Evolutionary conservation across 2,329 filamentous ascomycete species (phyloP).

Genomic region (Dothidotthia symphoricarpi): DNA sequence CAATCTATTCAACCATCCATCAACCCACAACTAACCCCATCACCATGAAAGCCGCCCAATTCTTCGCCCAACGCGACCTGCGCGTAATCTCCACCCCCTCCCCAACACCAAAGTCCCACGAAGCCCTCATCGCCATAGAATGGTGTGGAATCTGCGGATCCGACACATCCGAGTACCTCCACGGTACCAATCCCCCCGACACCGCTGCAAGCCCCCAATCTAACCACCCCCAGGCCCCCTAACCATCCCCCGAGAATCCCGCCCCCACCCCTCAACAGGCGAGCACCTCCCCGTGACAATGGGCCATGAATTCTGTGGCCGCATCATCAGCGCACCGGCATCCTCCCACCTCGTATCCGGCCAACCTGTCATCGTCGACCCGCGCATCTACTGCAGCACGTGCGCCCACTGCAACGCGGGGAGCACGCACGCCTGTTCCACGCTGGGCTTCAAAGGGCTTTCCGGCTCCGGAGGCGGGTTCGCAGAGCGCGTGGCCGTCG

Average conservation of each 20-base stretch:
- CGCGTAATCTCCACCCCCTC: constrained; percentile 25
- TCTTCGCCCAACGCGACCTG: constrained; percentile 26
- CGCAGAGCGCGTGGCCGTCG: constrained; percentile 23
- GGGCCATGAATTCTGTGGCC: constrained; percentile 36
- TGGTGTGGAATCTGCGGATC: constrained; percentile 36
- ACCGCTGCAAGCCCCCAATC: no score
- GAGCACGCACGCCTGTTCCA: constrained; percentile 22
- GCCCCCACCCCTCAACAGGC: constrained; percentile 22
- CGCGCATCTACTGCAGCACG: constrained; percentile 27
- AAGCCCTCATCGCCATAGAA: constrained; percentile 30
- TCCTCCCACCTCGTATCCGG: constrained; percentile 21
- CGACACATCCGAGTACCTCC: constrained; percentile 32
- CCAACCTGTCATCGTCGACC: constrained; percentile 31
- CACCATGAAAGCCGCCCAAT: constrained; percentile 36
- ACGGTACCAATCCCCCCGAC: constrained; percentile 15
- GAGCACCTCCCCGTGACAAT: constrained; percentile 26
- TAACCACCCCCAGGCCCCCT: constrained; percentile 12
- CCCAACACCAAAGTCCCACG: constrained; percentile 20
- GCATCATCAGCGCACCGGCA: constrained; percentile 19
- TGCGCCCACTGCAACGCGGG: constrained; percentile 20
- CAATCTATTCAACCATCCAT: background rate
- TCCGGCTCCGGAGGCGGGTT: constrained; percentile 30
- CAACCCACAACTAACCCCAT: background rate
- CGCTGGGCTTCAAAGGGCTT: constrained; percentile 27
- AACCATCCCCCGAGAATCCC: constrained; percentile 11